Evolutionary conservation across 2,329 filamentous ascomycete genomes (phyloP), one percentile per base, ranked within the genome.

Genomic region (Pseudogymnoascus sp.): DNA sequence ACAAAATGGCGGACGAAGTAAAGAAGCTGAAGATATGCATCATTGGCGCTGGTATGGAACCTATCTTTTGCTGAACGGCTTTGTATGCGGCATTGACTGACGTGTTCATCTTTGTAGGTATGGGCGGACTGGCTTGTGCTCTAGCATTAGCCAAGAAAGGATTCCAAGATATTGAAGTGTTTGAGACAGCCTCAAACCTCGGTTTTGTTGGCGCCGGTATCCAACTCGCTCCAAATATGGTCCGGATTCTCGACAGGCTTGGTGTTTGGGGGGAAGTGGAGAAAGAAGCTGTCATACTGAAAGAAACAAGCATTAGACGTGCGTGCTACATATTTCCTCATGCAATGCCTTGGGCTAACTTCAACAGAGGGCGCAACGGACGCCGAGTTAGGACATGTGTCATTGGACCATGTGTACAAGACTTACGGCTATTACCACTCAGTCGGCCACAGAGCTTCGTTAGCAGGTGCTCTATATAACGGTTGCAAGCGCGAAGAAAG

Each of bases 131-230:
- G 29, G 85, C 87, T 64, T 82, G 80, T 61, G 89, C 89, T 5
- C 81, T 93, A 37, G 84, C 89, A 11, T 81, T 93, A 37, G 89
- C 90, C 42, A 88, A 88, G 75, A 85, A 86, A 69, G 90, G 90
- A 6, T 93, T 93, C 75, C 83, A 80, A 67, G 78, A 88, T 64
- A 87, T 93, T 70, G 80, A 87, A 63, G 84, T 93, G 61, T 93
- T 86, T 73, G 90, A 93, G 73, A 83, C 81, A 37, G 89, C 89
- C 0, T 83, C 86, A 4, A 83, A 85, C 67, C 80, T 93, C 3
- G 90, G 90, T 4, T 93, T 93, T 69, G 89, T 93, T 0, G 91
- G 91, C 23, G 91, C 91, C 1, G 91, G 91, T 4, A 93, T 95
- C 68, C 91, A 96, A 73, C 80, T 93, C 64, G 89, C 90, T 0